Base-by-base conservation (phyloP, 176 grass and related monocot genomes). In the Hsuehochloa calcarea region DNA sequence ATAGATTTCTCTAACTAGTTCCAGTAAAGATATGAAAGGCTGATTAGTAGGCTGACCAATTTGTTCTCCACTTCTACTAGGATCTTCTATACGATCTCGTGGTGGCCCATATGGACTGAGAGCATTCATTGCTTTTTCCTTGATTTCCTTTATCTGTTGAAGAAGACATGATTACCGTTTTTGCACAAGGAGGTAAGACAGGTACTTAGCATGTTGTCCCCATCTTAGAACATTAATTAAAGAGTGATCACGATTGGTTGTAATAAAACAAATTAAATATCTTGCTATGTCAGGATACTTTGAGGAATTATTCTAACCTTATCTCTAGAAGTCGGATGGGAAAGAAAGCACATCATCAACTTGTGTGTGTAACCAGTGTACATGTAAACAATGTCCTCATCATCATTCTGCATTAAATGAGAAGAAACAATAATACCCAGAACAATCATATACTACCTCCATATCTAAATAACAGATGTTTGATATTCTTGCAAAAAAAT, bases 321-420 rank as follows among this genome's bases (percentile, higher is more conserved):
- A 49, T 95, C 85, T 78, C 89, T 92, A 59, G 87, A 92, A 84
- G 87, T 87, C 7, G 96, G 96, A 35, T 98, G 85, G 55, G 93
- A 92, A 91, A 98, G 82, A 90, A 98, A 98, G 80, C 93, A 93
- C 91, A 93, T 95, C 96, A 98, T 93, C 84, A 98, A 85, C 82
- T 98, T 98, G 74, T 98, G 96, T 45, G 89, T 79, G 88, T 98
- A 98, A 23, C 89, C 93, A 85, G 88, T 93, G 86, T 98, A 98
- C 89, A 95, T 95, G 74, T 92, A 98, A 62, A 88, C 80, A 80
- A 98, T 93, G 55, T 98, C 91, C 51, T 98, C 96, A 26, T 98
- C 96, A 22, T 98, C 93, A 92, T 95, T 95, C 96, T 98, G 93
- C 89, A 75, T 81, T 59, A 87, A 70, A 88, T 71, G 67, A 86